A percentile compares a stretch with the other conserved stretches of the same genome.
Evolutionary conservation across 768 basidiomycete genomes (phyloP).

Genomic region (Strobilomyces dryophilus): DNA sequence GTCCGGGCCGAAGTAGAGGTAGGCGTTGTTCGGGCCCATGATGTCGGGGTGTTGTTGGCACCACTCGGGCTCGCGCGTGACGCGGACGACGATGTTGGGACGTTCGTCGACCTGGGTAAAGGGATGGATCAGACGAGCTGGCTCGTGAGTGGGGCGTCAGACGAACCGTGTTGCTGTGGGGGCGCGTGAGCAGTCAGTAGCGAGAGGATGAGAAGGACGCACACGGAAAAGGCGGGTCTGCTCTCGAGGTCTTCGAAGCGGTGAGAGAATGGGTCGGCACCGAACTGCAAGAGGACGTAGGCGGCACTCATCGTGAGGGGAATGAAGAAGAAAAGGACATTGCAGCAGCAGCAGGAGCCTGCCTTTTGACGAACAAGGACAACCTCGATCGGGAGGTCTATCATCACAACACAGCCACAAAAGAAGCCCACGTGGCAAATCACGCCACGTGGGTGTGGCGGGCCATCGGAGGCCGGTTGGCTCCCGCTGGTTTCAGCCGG

Average conservation of each 20-base stretch:
- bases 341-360: slow-evolving; percentile 1
- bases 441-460: slow-evolving; percentile 35
- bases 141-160: too few relatives aligned
- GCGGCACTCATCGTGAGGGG: slow-evolving; percentile 31
- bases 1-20: slow-evolving; percentile 70
- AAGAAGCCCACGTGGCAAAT: slow-evolving; percentile 30
- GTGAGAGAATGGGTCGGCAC: slow-evolving; percentile 57
- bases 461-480: slow-evolving; percentile 7
- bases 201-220: slow-evolving; percentile 24
- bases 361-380: slow-evolving; percentile 39
- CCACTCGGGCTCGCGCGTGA: slow-evolving; percentile 66
- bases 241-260: slow-evolving; percentile 62
- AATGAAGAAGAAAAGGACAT: slow-evolving; percentile 14
- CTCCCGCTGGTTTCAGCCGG: slow-evolving; percentile 14
- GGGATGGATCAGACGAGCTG: background rate
- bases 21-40: slow-evolving; percentile 79
- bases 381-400: slow-evolving; percentile 36
- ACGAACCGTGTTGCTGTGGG: slow-evolving; percentile 23
- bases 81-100: slow-evolving; percentile 60
- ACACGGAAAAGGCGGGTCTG: slow-evolving; percentile 67
- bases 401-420: slow-evolving; percentile 30
- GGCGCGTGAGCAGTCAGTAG: background rate
- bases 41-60: slow-evolving; percentile 61
- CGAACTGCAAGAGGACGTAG: slow-evolving; percentile 59
- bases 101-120: slow-evolving; percentile 44